Percentiles rank a stretch among this genome's conserved stretches.
Conservation (phyloP, 805 yeast species). For the Blastobotrys chiropterorum region DNA sequence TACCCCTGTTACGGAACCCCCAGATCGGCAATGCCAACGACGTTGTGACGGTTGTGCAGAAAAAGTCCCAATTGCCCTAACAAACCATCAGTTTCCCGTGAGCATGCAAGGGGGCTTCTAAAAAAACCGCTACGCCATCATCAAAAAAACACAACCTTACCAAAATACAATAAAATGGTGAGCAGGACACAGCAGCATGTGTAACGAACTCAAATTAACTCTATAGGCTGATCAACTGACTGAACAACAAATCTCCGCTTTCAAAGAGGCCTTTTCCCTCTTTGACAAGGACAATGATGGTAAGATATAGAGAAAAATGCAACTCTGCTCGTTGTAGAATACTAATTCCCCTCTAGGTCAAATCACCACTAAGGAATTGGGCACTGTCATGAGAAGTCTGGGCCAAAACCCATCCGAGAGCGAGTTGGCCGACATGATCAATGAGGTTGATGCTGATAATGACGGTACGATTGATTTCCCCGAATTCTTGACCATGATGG, state of each 20-base stretch:
- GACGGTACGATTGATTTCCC: constrained; percentile 84
- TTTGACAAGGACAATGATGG: constrained; percentile 98
- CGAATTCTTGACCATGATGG: constrained; percentile 81
- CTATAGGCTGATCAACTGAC: constrained; percentile 75
- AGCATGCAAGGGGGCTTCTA: not conserved
- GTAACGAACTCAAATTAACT: not conserved
- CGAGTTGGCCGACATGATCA: constrained; percentile 93
- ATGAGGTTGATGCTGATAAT: constrained; percentile 93
- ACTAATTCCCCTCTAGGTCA: no score
- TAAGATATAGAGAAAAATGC: no score
- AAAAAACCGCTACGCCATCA: not conserved
- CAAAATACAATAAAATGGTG: not conserved
- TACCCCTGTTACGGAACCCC: not conserved
- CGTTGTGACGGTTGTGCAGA: not conserved
- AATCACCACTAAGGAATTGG: constrained; percentile 91
- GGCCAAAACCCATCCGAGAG: constrained; percentile 96
- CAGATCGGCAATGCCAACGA: not conserved
- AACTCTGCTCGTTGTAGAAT: no score
- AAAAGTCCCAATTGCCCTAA: not conserved
- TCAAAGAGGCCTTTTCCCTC: constrained; percentile 94
- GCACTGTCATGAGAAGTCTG: constrained; percentile 98
- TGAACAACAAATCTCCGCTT: constrained; percentile 93
- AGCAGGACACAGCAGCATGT: not conserved
- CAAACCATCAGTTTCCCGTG: not conserved
- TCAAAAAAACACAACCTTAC: not conserved